Base-by-base conservation (phyloP, 306 rosid genomes). In the Sechiopsis laciniata region DNA sequence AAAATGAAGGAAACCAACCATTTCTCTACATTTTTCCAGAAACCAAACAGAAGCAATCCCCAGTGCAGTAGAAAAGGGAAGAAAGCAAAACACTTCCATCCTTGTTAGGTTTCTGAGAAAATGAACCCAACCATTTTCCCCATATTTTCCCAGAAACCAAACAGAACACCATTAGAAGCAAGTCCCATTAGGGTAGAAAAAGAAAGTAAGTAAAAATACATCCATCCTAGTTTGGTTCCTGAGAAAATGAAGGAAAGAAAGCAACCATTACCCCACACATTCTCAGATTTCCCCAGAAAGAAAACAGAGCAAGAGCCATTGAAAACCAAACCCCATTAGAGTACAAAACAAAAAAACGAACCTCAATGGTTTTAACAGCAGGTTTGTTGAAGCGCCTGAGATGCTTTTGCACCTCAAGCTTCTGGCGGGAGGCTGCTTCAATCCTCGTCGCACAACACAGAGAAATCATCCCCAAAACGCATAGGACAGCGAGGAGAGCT, bases 311-410 rank as follows among this genome's bases (percentile, higher is more conserved):
- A 66, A 35, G 22, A 35, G 6, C 16, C 14, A 57, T 6, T 15
- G 2, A 54, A 21, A 53, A 55, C 21, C 17, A 62, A 56, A 12
- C 57, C 51, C 79, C 58, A 62, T 62, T 70, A 53, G 56, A 76
- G 63, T 15, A 20, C 19, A 78, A 75, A 32, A 40, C 29, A 37
- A 11, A 4, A 55, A 21, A 12, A 77, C 32, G 56, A 77, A 95
- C 96, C 97, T 91, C 74, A 75, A 95, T 91, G 88, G 83, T 86
- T 74, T 91, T 88, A 6, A 87, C 82, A 77, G 97, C 76, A 52
- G 92, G 88, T 75, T 95, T 95, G 85, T 95, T 95, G 77, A 95
- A 79, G 35, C 96, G 97, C 65, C 85, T 79, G 84, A 95, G 89
- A 75, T 89, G 99, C 81, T 83, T 91, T 72, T 74, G 83, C 35